These are phyloP conservation scores for Linnemannia exigua DNA, from an alignment of 192 early-diverging fungal species.

Conservation along the genomic window DNA sequence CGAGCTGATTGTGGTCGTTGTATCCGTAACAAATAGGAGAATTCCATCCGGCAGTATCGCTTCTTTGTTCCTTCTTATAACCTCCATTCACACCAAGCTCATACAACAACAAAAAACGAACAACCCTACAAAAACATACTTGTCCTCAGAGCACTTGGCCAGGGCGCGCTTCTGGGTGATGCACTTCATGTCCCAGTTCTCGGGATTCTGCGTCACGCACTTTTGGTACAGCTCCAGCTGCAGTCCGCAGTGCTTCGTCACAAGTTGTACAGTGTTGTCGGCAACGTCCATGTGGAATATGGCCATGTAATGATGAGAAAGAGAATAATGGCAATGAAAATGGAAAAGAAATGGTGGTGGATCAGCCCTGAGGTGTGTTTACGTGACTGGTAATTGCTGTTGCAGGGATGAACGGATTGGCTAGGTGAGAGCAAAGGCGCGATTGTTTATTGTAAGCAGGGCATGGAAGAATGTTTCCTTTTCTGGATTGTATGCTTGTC, in stretches of 20 bases:
- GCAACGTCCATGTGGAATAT: constrained; percentile 61
- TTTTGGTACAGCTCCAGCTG: constrained; percentile 69
- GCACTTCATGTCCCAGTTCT: constrained; percentile 69
- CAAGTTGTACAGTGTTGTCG: constrained; percentile 69
- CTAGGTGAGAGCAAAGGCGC: not conserved
- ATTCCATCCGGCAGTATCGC: too few species aligned
- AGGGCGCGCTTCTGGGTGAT: constrained; percentile 67
- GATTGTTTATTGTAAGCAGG: not conserved
- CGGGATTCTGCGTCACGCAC: constrained; percentile 66
- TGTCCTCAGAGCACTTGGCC: constrained; percentile 71
- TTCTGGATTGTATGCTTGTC: not conserved
- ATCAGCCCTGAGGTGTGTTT: not conserved
- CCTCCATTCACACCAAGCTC: too few species aligned
- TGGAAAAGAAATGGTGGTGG: not conserved
- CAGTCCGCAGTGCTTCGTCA: constrained; percentile 69
- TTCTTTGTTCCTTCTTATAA: too few species aligned
- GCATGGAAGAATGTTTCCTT: not conserved
- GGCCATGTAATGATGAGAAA: constrained; percentile 17
- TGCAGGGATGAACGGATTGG: not conserved
- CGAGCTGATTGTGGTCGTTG: too few species aligned
- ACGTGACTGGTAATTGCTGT: not conserved
- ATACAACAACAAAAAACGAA: too few species aligned
- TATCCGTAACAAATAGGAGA: too few species aligned
- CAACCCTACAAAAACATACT: constrained; percentile 63
- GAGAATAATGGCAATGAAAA: too few species aligned